Evolutionary conservation across 495 filamentous ascomycete genomes (phyloP), one percentile per base, ranked within the genome.

Genomic region (Terfezia claveryi): DNA sequence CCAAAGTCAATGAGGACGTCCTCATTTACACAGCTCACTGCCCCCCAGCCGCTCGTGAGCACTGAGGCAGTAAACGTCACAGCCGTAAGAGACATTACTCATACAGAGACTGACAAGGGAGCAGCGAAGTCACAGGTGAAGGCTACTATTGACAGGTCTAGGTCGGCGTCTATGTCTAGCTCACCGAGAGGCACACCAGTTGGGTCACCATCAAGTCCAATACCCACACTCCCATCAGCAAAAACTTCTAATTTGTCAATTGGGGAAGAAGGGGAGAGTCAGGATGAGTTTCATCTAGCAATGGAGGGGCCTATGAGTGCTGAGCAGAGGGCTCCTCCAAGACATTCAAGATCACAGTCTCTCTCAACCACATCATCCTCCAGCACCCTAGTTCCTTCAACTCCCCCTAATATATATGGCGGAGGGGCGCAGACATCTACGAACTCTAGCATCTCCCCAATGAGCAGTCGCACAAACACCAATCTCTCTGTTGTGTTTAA

Each of bases 51-150:
- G 12, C 57, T 58, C 14, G 62, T 65, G 37, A 55, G 62, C 12
- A 65, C 63, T 37, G 62, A 65, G 44, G 57, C 59, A 10, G 59
- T 65, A 11, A 65, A 65, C 37, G 62, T 62, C 37, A 65, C 63
- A 37, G 63, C 63, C 20, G 56, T 59, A 23, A 56, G 63, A 44
- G 57, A 54, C 17, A 59, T 56, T 38, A 46, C 14, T 46, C 14
- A 14, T 14, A 54, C 57, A 53, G 57, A 63, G 60, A 36, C 58
- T 10, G 57, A 63, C 27, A 63, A 64, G 54, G 44, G 55, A 55
- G 17, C 12, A 20, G 41, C 41, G 41, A 63, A 54, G 23, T 61
- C 61, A 41, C 57, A 55, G 27, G 57, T 64, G 54, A 60, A 57
- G 32, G 61, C 61, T 36, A 62, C 41, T 14, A 46, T 46, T 14